Evolutionary conservation across 2,329 filamentous ascomycete genomes (phyloP).

Genomic region (Hymenoscyphus scutula): DNA sequence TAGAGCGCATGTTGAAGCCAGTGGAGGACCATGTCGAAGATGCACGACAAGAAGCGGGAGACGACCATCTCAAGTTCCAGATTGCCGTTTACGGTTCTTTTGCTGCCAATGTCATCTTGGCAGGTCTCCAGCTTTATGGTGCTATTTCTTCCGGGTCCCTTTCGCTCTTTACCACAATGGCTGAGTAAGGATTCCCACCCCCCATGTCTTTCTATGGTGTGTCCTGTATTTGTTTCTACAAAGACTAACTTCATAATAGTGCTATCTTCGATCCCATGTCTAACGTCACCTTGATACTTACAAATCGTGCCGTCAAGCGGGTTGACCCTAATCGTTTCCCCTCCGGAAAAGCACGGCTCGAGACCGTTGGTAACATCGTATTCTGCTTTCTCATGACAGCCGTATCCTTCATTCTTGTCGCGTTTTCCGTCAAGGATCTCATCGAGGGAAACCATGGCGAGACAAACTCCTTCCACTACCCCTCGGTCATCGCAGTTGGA

Average conservation of each 20-base stretch:
- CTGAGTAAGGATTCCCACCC: slow-evolving; percentile 49
- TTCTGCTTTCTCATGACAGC: slow-evolving; percentile 96
- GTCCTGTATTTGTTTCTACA: neutral
- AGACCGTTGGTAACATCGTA: slow-evolving; percentile 92
- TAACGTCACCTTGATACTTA: slow-evolving; percentile 83
- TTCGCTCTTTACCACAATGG: slow-evolving; percentile 96
- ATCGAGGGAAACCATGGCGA: slow-evolving; percentile 46
- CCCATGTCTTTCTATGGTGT: neutral
- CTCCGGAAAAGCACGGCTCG: slow-evolving; percentile 87
- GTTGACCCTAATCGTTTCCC: slow-evolving; percentile 87
- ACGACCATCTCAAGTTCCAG: slow-evolving; percentile 75
- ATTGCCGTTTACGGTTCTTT: slow-evolving; percentile 68
- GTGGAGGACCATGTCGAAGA: slow-evolving; percentile 87
- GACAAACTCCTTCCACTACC: slow-evolving; percentile 68
- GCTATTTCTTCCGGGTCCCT: slow-evolving; percentile 85
- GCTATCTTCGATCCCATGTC: slow-evolving; percentile 89
- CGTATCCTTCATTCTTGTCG: slow-evolving; percentile 89
- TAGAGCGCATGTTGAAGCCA: slow-evolving; percentile 84
- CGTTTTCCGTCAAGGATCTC: slow-evolving; percentile 76
- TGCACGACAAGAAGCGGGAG: slow-evolving; percentile 70
- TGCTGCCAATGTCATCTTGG: slow-evolving; percentile 75
- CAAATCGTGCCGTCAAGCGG: slow-evolving; percentile 80
- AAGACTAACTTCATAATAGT: slow-evolving; percentile 15
- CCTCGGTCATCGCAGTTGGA: slow-evolving; percentile 80
- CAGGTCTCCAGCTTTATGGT: slow-evolving; percentile 82